Conservation (phyloP, 331 rosid species). For the Malus hybrid region DNA sequence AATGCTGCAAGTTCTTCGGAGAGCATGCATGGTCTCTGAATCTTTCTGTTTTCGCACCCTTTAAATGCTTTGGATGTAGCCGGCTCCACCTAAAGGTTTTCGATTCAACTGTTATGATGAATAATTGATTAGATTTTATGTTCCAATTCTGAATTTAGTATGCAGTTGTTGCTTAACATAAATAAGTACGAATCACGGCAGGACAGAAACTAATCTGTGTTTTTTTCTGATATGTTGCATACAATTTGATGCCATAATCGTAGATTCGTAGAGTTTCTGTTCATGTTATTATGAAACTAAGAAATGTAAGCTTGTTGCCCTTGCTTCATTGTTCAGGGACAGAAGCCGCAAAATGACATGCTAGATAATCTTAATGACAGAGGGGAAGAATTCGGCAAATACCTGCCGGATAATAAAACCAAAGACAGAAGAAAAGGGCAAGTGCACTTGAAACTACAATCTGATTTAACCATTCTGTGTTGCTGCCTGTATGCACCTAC, state of each 20-base stretch:
- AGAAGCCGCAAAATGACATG: conserved; percentile 14
- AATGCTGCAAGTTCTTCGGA: neutral
- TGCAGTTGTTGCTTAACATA: neutral
- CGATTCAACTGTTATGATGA: neutral
- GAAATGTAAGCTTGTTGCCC: conserved; percentile 5
- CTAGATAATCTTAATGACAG: neutral
- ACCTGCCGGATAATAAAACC: conserved; percentile 14
- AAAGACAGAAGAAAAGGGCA: conserved; percentile 34
- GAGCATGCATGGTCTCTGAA: neutral
- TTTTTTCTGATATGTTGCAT: neutral
- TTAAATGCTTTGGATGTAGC: neutral
- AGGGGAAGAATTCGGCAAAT: conserved; percentile 25
- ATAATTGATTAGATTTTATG: neutral
- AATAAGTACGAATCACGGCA: neutral
- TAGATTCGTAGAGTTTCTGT: neutral
- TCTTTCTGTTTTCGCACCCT: neutral
- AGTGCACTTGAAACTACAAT: conserved; percentile 16
- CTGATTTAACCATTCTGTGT: neutral
- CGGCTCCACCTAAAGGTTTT: neutral
- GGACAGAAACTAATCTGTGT: neutral
- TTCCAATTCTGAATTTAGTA: neutral
- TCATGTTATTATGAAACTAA: conserved; percentile 11
- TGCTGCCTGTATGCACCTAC: neutral
- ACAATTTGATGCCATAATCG: neutral
- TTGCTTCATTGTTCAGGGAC: conserved; percentile 39